Conservation (phyloP, 805 yeast species). For the Spathaspora sp. region DNA sequence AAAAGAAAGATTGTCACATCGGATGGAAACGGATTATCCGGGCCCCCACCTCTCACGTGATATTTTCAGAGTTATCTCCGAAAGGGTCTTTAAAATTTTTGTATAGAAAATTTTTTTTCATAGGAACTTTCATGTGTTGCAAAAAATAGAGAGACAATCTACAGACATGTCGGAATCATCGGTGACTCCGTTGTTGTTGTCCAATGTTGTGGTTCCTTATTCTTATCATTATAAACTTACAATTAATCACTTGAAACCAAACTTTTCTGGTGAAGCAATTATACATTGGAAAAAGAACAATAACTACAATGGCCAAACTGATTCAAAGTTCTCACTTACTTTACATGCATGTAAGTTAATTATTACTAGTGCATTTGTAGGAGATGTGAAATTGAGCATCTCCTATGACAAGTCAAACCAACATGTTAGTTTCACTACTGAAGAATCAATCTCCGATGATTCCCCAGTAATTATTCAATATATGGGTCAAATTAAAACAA, state of each 20-base stretch:
- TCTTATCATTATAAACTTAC: constrained; percentile 35
- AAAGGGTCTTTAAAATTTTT: not conserved
- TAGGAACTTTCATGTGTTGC: not conserved
- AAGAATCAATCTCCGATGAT: constrained; percentile 3
- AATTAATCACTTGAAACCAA: constrained; percentile 43
- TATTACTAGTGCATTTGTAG: constrained; percentile 29
- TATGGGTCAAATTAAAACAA: constrained; percentile 49
- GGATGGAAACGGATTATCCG: too few species aligned
- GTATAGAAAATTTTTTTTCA: not conserved
- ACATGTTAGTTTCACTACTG: constrained; percentile 24
- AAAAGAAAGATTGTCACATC: too few species aligned
- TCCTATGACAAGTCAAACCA: constrained; percentile 40
- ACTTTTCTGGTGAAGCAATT: constrained; percentile 41
- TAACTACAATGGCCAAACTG: not conserved
- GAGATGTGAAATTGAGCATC: constrained; percentile 21
- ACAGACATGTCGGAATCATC: not conserved
- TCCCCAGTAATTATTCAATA: constrained; percentile 26
- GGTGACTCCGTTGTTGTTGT: constrained; percentile 5
- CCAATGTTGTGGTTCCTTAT: constrained; percentile 26
- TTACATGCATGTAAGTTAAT: constrained; percentile 42
- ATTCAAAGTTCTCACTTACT: constrained; percentile 17
- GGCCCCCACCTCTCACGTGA: too few species aligned
- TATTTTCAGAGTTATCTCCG: not conserved
- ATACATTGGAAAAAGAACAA: constrained; percentile 20
- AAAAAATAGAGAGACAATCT: not conserved